Conservation (phyloP, 768 basidiomycete species). For the Boletus tylopilopsis region DNA sequence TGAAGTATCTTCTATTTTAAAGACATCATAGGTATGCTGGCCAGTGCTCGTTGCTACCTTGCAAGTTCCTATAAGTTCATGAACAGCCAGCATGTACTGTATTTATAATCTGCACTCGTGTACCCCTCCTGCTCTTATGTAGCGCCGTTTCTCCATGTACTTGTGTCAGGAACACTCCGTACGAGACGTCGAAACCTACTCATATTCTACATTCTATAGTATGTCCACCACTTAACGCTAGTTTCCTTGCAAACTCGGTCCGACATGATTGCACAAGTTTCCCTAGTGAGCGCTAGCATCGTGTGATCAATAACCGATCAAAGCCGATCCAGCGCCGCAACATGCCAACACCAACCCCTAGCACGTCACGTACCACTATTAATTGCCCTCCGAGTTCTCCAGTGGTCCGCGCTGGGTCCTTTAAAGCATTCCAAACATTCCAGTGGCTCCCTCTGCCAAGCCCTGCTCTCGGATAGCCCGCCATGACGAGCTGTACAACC, state of each 20-base stretch:
- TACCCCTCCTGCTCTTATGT: background rate
- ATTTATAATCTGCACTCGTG: background rate
- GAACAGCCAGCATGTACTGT: background rate
- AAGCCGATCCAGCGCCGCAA: conserved; percentile 1
- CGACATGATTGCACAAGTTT: too few species aligned
- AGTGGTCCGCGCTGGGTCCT: background rate
- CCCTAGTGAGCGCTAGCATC: too few species aligned
- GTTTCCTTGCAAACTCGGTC: too few species aligned
- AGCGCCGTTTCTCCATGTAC: background rate
- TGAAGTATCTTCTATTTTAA: background rate
- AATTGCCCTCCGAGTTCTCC: conserved; percentile 2
- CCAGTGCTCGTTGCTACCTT: too few species aligned
- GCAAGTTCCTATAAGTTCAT: too few species aligned
- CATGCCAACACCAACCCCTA: background rate
- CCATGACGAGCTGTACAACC: background rate
- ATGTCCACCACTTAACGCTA: too few species aligned
- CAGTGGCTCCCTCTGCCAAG: background rate
- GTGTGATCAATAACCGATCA: conserved; percentile 13
- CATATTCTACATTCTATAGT: too few species aligned
- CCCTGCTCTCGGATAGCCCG: background rate
- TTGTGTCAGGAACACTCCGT: too few species aligned
- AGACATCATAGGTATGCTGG: too few species aligned
- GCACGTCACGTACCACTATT: background rate
- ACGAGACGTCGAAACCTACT: too few species aligned
- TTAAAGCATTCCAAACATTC: conserved; percentile 6